Conservation (phyloP, 2,329 filamentous ascomycete genomes). For the Fusarium floridanum region DNA sequence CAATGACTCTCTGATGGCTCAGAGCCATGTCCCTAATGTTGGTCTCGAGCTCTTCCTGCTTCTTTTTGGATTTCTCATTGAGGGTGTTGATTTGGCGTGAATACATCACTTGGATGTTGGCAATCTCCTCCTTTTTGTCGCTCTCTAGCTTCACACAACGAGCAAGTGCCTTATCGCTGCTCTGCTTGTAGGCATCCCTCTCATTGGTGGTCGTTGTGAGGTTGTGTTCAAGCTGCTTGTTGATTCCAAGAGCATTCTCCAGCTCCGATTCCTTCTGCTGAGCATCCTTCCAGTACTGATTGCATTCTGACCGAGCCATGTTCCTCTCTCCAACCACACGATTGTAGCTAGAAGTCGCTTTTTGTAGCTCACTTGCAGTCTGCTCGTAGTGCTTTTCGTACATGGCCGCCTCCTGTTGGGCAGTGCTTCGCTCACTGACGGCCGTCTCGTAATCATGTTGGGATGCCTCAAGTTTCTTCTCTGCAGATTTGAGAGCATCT, state of each 20-base stretch:
- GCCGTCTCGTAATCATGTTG: background rate
- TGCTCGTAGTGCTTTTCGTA: background rate
- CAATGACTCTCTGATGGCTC: background rate
- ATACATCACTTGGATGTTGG: background rate
- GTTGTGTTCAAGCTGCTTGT: background rate
- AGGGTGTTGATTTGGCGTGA: background rate
- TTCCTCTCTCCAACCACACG: background rate
- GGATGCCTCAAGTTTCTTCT: background rate
- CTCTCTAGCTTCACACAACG: background rate
- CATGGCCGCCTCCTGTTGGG: background rate
- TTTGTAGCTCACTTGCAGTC: background rate
- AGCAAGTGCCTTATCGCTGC: background rate
- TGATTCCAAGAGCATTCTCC: background rate
- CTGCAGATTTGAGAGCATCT: background rate
- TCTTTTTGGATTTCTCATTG: background rate
- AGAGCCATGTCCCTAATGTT: background rate
- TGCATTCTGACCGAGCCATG: background rate
- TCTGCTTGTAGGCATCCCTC: conserved; percentile 3
- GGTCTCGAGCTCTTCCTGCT: background rate
- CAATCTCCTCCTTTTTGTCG: background rate
- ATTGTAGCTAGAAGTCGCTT: background rate
- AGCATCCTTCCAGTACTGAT: background rate
- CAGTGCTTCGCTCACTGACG: background rate
- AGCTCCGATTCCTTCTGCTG: background rate
- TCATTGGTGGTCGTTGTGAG: background rate